Evolutionary conservation across 108 stramenopile genomes (phyloP), one percentile per base, ranked within the genome.

Genomic region (Skeletonema grethae): DNA sequence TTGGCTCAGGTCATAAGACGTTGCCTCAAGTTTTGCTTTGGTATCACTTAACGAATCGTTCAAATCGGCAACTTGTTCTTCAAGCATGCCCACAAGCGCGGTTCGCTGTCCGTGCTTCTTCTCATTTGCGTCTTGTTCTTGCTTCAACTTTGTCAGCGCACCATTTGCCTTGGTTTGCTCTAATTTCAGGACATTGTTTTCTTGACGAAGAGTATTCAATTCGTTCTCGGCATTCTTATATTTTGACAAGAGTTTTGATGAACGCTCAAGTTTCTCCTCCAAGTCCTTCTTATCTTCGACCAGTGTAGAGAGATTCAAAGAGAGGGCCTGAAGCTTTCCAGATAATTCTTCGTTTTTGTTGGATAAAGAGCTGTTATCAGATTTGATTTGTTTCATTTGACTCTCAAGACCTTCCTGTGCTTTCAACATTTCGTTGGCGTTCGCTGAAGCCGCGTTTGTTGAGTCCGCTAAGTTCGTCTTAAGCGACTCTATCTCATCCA

Each of bases 41-140:
- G 80, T 45, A 45, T 91, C 91, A 50, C 82, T 61, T 45, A 91
- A 88, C 48, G 86, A 87, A 45, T 92, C 94, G 63, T 92, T 96
- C 45, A 92, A 59, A 60, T 96, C 93, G 2, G 87, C 79, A 35
- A 94, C 79, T 57, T 96, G 91, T 35, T 74, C 76, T 79, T 96
- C 95, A 12, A 96, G 77, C 93, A 96, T 90, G 15, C 92, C 93
- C 69, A 96, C 88, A 16, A 94, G 74, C 0, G 95, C 95, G 13
- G 93, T 94, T 69, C 91, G 69, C 77, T 96, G 91, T 5, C 95
- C 95, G 57, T 94, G 92, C 62, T 90, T 92, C 6, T 76, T 69
- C 67, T 94, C 86, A 55, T 75, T 90, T 9, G 83, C 81, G 61
- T 96, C 93, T 55, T 88, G 86, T 55, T 96, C 95, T 60, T 86